Evolutionary conservation across 495 filamentous ascomycete species (phyloP).

Genomic region (Hypoxylon perforatum): DNA sequence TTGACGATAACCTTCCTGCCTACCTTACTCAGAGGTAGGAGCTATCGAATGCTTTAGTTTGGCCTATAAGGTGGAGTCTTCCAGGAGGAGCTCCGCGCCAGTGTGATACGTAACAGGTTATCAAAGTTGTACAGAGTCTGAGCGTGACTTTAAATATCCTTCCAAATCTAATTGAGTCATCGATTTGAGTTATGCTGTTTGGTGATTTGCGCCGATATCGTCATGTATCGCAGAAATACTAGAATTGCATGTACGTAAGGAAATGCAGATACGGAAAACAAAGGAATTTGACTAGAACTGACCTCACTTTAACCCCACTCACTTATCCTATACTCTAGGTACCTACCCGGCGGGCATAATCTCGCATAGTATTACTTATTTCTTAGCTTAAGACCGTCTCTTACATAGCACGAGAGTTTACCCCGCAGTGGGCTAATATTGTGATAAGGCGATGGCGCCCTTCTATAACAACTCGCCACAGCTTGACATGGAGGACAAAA

Average conservation of each 20-base stretch:
- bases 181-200: not conserved
- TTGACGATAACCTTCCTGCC: not conserved
- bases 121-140: too few species aligned
- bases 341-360: too few species aligned
- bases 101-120: not conserved
- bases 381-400: too few species aligned
- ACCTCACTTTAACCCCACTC: not conserved
- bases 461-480: not conserved
- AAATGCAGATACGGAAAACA: not conserved
- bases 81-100: not conserved
- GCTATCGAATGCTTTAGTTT: not conserved
- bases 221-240: not conserved
- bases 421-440: slow-evolving; percentile 34
- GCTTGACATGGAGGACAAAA: not conserved
- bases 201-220: slow-evolving; percentile 24
- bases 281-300: slow-evolving; percentile 12
- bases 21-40: too few species aligned
- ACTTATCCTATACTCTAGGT: too few species aligned
- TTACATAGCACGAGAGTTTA: not conserved
- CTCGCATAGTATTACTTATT: too few species aligned
- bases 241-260: not conserved
- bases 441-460: not conserved
- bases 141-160: not conserved
- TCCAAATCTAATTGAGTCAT: too few species aligned
- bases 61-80: not conserved